phyloP scores from a whole-genome alignment of 805 yeast species.

The Candida golubevii region DNA sequence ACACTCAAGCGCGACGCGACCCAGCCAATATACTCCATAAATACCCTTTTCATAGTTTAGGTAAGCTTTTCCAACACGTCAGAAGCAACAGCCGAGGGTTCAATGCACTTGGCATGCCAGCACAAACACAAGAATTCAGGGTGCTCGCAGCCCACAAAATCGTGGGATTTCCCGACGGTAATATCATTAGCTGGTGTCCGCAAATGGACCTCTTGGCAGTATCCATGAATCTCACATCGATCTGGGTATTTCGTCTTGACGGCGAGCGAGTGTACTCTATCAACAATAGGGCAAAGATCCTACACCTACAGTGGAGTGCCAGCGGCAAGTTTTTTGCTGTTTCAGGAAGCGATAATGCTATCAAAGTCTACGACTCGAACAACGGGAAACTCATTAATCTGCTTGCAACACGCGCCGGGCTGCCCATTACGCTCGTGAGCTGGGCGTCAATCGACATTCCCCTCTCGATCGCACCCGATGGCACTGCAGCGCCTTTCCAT shows the following conservation, averaged over 20 bases:
- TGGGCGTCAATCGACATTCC: constrained; percentile 14
- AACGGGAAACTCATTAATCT: constrained; percentile 39
- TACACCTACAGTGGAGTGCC: constrained; percentile 28
- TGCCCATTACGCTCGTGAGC: constrained; percentile 16
- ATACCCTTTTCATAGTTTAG: too few species aligned
- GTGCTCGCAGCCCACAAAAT: constrained; percentile 13
- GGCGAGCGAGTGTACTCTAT: constrained; percentile 52
- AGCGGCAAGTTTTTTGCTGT: constrained; percentile 42
- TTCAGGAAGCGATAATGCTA: constrained; percentile 40
- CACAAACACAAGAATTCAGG: not conserved
- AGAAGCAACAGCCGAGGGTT: too few species aligned
- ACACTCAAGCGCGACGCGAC: too few species aligned
- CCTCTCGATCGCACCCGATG: constrained; percentile 1
- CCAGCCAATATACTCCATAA: too few species aligned
- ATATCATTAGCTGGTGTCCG: constrained; percentile 46
- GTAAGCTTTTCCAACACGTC: too few species aligned
- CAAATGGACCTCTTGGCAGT: constrained; percentile 50
- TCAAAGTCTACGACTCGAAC: constrained; percentile 43
- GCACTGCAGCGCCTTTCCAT: constrained; percentile 8
- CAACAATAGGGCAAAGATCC: constrained; percentile 30
- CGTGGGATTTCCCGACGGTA: constrained; percentile 32
- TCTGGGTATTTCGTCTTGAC: constrained; percentile 49
- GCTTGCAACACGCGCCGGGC: constrained; percentile 15
- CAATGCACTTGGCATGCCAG: not conserved
- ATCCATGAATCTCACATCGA: constrained; percentile 45